Evolutionary conservation across 2,329 filamentous ascomycete genomes (phyloP).

Genomic region (Colletotrichum lindemuthianum): DNA sequence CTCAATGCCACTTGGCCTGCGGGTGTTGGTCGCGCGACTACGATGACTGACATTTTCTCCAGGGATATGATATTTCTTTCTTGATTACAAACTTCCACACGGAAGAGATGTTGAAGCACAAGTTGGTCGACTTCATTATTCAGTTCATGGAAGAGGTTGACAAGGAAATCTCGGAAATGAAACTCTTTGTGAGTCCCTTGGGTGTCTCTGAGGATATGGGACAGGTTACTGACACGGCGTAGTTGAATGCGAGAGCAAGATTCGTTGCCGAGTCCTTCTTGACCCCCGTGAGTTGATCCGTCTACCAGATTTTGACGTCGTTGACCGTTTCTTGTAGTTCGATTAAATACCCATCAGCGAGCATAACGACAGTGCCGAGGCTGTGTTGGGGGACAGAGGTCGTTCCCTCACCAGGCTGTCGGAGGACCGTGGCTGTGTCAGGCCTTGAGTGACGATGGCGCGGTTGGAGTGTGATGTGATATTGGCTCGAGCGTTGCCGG

Average conservation of each 20-base stretch:
- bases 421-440: conserved; percentile 4
- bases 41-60: conserved; percentile 37
- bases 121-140: conserved; percentile 98
- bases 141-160: conserved; percentile 99
- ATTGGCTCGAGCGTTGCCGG: conserved; percentile 34
- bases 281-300: conserved; percentile 75
- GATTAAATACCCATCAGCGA: conserved; percentile 34
- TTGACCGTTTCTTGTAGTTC: conserved; percentile 28
- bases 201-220: too few relatives aligned
- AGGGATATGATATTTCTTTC: conserved; percentile 99
- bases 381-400: background rate
- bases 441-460: conserved; percentile 11
- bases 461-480: conserved; percentile 27
- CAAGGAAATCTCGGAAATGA: conserved; percentile 99
- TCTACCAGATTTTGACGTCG: background rate
- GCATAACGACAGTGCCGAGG: background rate
- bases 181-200: conserved; percentile 87
- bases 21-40: background rate
- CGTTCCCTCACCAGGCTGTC: background rate
- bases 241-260: conserved; percentile 96
- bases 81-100: conserved; percentile 99
- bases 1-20: conserved; percentile 18
- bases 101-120: conserved; percentile 98
- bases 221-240: conserved; percentile 38
- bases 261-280: conserved; percentile 99